A percentile compares a stretch with the other conserved stretches of the same genome.
Evolutionary conservation across 495 filamentous ascomycete species (phyloP).

Genomic region (Penicillium dipodomyicola): DNA sequence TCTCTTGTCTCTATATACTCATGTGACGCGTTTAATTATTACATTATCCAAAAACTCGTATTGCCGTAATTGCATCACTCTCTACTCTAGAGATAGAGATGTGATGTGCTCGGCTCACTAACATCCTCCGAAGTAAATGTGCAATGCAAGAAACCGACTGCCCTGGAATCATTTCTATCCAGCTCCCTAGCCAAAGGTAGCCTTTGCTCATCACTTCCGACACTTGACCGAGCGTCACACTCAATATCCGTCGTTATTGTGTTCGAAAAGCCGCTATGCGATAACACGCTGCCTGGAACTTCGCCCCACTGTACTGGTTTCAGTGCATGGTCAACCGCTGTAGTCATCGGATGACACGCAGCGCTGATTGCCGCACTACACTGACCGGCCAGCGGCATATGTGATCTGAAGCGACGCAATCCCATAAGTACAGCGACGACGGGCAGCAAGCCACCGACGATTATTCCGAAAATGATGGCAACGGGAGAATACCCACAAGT

Average conservation of each 20-base stretch:
- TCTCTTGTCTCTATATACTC: background rate
- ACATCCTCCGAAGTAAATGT: background rate
- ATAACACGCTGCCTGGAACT: background rate
- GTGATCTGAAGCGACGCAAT: conserved; percentile 25
- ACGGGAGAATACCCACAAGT: conserved; percentile 29
- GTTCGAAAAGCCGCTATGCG: background rate
- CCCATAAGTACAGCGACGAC: conserved; percentile 13
- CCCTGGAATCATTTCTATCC: background rate
- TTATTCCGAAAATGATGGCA: conserved; percentile 27
- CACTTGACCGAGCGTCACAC: background rate
- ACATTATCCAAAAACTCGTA: background rate
- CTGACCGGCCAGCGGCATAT: conserved; percentile 41
- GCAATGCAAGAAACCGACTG: background rate
- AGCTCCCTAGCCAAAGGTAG: background rate
- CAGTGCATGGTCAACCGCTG: background rate
- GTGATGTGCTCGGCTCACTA: background rate
- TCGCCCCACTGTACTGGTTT: background rate
- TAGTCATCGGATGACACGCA: conserved; percentile 39
- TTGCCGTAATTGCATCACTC: background rate
- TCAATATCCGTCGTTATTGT: background rate
- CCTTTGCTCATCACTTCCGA: background rate
- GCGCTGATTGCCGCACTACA: conserved; percentile 50
- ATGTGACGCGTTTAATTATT: background rate
- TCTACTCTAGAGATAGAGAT: background rate
- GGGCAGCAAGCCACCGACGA: conserved; percentile 25